These are phyloP conservation scores for Sclerotinia subarctica DNA, from an alignment of 2,329 filamentous ascomycete genomes.

Conservation along the genomic window DNA sequence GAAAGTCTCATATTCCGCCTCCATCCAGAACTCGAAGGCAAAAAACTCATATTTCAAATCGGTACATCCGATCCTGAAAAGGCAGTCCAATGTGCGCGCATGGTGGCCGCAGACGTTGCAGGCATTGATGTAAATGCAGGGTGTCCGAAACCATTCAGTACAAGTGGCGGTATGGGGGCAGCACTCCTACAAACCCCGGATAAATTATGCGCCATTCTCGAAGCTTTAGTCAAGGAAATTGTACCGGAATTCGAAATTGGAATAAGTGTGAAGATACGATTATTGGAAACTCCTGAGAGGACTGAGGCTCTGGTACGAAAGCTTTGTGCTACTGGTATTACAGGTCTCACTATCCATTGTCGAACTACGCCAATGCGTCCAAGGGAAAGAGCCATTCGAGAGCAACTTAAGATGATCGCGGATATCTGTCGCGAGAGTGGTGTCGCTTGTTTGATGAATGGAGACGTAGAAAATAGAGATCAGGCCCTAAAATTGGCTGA, in stretches of 20 bases:
- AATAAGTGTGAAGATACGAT: conserved; percentile 93
- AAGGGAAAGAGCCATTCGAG: conserved; percentile 79
- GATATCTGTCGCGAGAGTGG: conserved; percentile 77
- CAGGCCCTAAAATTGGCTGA: conserved; percentile 67
- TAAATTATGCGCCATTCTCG: conserved; percentile 76
- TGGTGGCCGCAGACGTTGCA: conserved; percentile 82
- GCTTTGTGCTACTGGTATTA: conserved; percentile 85
- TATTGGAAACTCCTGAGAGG: conserved; percentile 71
- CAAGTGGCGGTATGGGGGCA: conserved; percentile 90
- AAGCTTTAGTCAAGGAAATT: conserved; percentile 76
- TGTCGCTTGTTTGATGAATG: conserved; percentile 93
- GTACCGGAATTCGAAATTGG: conserved; percentile 78
- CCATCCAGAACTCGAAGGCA: conserved; percentile 72
- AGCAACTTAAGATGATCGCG: conserved; percentile 80
- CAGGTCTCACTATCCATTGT: conserved; percentile 88
- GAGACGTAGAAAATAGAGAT: conserved; percentile 76
- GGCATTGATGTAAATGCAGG: conserved; percentile 97
- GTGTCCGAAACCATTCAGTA: conserved; percentile 97
- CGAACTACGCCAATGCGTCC: conserved; percentile 95
- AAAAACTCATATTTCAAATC: conserved; percentile 82
- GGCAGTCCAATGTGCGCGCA: conserved; percentile 77
- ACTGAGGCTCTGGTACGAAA: conserved; percentile 75
- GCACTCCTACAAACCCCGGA: conserved; percentile 84
- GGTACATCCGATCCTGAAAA: conserved; percentile 80
- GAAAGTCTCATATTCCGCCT: conserved; percentile 80